phyloP scores from a whole-genome alignment of 164 flowering plant species.

The Warburgia ugandensis region DNA sequence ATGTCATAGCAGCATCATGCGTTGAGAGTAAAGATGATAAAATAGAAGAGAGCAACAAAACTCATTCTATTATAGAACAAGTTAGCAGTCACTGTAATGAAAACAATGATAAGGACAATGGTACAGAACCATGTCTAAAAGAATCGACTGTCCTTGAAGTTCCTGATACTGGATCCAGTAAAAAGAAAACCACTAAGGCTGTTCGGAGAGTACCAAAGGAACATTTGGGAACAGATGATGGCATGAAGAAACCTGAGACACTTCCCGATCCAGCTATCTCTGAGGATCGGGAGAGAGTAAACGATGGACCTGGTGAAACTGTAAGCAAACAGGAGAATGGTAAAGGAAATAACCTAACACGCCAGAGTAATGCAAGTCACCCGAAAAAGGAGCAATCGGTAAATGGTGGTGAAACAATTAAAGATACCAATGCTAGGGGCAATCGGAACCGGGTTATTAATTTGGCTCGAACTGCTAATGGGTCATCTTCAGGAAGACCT shows the following conservation, averaged over 20 bases:
- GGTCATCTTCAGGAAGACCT: conserved; percentile 24
- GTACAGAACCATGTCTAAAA: conserved; percentile 13
- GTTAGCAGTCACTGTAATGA: conserved; percentile 7
- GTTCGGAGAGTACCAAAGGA: conserved; percentile 12
- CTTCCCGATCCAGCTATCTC: conserved; percentile 13
- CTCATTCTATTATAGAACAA: conserved; percentile 6
- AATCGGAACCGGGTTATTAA: conserved; percentile 43
- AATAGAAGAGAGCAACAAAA: conserved; percentile 16
- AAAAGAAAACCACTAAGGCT: conserved; percentile 8
- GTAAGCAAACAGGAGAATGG: conserved; percentile 13
- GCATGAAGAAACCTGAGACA: conserved; percentile 6
- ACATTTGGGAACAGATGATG: conserved; percentile 14
- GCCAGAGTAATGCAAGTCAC: conserved; percentile 5
- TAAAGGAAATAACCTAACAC: conserved; percentile 11
- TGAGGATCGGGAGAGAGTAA: conserved; percentile 14
- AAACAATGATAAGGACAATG: conserved; percentile 6
- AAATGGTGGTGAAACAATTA: conserved; percentile 25
- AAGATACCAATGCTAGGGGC: conserved; percentile 28
- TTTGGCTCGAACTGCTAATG: conserved; percentile 33
- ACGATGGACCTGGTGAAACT: conserved; percentile 10
- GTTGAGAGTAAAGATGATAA: conserved; percentile 10
- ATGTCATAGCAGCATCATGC: conserved; percentile 5
- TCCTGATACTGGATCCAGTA: conserved; percentile 7
- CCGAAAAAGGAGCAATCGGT: conserved; percentile 19
- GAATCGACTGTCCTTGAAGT: conserved; percentile 13